Evolutionary conservation across 371 early-diverging fungal species (phyloP).

Genomic region (Gilbertella persicaria): DNA sequence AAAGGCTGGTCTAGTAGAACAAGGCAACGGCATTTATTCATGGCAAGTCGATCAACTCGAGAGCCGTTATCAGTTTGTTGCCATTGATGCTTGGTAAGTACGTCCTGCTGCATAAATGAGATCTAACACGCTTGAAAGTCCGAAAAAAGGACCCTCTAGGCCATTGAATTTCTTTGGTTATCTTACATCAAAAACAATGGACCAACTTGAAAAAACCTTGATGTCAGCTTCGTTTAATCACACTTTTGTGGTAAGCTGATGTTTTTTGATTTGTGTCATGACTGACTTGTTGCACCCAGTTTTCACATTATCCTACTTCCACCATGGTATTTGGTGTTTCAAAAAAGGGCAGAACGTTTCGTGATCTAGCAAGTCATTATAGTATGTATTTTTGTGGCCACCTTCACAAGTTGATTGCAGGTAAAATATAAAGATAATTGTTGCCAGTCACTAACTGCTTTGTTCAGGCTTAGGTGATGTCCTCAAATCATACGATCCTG

Average conservation of each 20-base stretch:
- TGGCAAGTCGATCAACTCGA: slow-evolving; percentile 60
- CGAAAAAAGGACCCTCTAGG: slow-evolving; percentile 75
- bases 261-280: no score
- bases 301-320: slow-evolving; percentile 85
- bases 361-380: slow-evolving; percentile 58
- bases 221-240: slow-evolving; percentile 57
- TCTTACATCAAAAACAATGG: slow-evolving; percentile 74
- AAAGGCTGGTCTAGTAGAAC: slow-evolving; percentile 42
- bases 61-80: slow-evolving; percentile 83
- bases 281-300: slow-evolving; percentile 29
- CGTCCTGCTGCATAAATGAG: no score
- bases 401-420: slow-evolving; percentile 75
- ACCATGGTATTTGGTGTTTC: slow-evolving; percentile 74
- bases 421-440: slow-evolving; percentile 26
- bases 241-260: slow-evolving; percentile 55
- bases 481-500: slow-evolving; percentile 63
- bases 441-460: neutral
- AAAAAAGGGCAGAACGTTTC: slow-evolving; percentile 58
- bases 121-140: slow-evolving; percentile 42
- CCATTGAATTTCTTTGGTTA: slow-evolving; percentile 94
- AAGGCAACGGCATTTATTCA: slow-evolving; percentile 60
- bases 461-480: slow-evolving; percentile 61
- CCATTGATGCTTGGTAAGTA: slow-evolving; percentile 79
- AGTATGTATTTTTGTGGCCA: slow-evolving; percentile 88
- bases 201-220: slow-evolving; percentile 55